phyloP scores from a whole-genome alignment of 805 yeast genomes.

The Pichia scutulata region DNA sequence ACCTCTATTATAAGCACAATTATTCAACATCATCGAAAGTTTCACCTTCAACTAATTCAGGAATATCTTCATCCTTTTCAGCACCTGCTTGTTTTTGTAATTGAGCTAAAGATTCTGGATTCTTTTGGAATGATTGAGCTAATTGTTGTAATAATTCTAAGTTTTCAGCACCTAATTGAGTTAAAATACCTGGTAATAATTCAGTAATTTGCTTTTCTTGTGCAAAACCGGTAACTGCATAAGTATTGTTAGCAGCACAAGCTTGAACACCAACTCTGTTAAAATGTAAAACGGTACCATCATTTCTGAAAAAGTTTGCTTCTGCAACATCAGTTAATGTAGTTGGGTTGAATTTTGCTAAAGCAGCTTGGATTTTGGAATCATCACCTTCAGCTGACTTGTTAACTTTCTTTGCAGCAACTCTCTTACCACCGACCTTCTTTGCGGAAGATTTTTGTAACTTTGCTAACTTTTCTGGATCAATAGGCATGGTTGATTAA shows the following conservation, averaged over 20 bases:
- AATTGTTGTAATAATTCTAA: conserved; percentile 80
- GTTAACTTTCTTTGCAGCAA: conserved; percentile 76
- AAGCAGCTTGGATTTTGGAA: conserved; percentile 80
- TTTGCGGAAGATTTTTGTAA: conserved; percentile 78
- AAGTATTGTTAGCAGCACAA: conserved; percentile 83
- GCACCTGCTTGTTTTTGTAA: conserved; percentile 31
- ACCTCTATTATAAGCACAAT: not conserved
- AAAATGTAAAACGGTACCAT: conserved; percentile 93
- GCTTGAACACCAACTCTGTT: conserved; percentile 94
- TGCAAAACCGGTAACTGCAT: conserved; percentile 91
- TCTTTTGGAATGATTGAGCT: conserved; percentile 75
- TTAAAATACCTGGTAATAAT: conserved; percentile 87
- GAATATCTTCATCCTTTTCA: conserved; percentile 54
- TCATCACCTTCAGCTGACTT: conserved; percentile 73
- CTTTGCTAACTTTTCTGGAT: conserved; percentile 90
- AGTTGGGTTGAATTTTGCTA: conserved; percentile 84
- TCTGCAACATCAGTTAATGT: conserved; percentile 87
- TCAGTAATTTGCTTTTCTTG: conserved; percentile 90
- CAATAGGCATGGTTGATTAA: conserved; percentile 65
- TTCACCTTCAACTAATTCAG: conserved; percentile 83
- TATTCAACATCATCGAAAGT: conserved; percentile 52
- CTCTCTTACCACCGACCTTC: conserved; percentile 83
- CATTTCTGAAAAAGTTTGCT: conserved; percentile 96
- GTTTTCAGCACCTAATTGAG: conserved; percentile 95
- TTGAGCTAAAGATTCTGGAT: conserved; percentile 32